Evolutionary conservation across 768 basidiomycete species (phyloP).

Genomic region (Pholiota molesta): DNA sequence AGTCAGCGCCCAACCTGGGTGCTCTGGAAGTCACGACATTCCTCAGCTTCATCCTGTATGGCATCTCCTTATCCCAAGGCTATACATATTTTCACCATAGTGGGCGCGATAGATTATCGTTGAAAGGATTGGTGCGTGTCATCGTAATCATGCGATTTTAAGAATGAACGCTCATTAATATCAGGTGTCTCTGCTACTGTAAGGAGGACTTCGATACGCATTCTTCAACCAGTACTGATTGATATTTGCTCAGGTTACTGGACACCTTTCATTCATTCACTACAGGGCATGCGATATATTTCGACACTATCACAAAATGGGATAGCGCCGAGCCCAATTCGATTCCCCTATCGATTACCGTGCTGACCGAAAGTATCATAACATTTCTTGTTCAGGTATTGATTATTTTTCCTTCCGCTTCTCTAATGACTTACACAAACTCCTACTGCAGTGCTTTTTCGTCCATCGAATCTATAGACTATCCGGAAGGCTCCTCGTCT

Average conservation of each 20-base stretch:
- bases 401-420: not conserved
- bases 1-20: constrained; percentile 15
- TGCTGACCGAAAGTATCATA: constrained; percentile 23
- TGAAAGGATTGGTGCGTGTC: constrained; percentile 5
- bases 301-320: constrained; percentile 19
- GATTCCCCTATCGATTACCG: constrained; percentile 22
- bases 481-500: not conserved
- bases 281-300: constrained; percentile 20
- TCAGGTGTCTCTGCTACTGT: constrained; percentile 6
- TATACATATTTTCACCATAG: constrained; percentile 6
- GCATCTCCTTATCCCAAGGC: constrained; percentile 13
- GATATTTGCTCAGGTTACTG: constrained; percentile 11
- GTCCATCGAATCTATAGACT: constrained; percentile 1
- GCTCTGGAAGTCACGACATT: constrained; percentile 15
- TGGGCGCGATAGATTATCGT: not conserved
- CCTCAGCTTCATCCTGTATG: constrained; percentile 13
- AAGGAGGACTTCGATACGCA: not conserved
- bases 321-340: constrained; percentile 19
- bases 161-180: not conserved
- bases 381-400: constrained; percentile 23
- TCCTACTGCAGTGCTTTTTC: not conserved
- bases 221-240: not conserved
- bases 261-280: constrained; percentile 24
- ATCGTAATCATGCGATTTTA: not conserved
- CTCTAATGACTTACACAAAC: not conserved